phyloP scores from a whole-genome alignment of 2,329 filamentous ascomycete species.

The Sclerotinia subarctica region DNA sequence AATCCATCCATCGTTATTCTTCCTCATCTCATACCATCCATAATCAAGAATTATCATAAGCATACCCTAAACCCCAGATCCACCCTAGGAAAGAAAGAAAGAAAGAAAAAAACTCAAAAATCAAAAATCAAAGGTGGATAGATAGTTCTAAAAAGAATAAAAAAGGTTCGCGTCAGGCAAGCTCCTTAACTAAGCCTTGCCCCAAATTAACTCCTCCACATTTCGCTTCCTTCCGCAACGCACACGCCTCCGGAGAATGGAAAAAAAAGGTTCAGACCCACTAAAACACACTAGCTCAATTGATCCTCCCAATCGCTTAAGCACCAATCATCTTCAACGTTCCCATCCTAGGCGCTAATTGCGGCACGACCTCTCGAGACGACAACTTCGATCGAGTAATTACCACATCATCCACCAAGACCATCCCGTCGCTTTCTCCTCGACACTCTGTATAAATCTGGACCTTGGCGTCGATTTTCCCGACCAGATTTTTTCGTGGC shows the following conservation, averaged over 20 bases:
- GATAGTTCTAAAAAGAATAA: background rate
- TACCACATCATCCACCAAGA: slow-evolving; percentile 11
- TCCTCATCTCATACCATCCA: background rate
- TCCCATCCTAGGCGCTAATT: background rate
- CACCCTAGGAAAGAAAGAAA: background rate
- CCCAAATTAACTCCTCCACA: background rate
- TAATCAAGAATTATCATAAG: background rate
- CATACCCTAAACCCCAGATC: background rate
- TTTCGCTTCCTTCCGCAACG: background rate
- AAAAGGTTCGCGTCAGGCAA: background rate
- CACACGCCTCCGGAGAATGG: too few species aligned
- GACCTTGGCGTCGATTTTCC: background rate
- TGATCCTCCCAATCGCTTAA: background rate
- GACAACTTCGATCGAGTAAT: slow-evolving; percentile 1
- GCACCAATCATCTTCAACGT: background rate
- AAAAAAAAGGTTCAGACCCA: background rate
- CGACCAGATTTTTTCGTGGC: background rate
- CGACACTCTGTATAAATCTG: slow-evolving; percentile 15
- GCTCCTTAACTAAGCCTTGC: background rate
- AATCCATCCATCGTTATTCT: background rate
- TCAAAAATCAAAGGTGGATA: too few species aligned
- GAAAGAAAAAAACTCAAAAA: background rate
- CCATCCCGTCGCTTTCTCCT: slow-evolving; percentile 8
- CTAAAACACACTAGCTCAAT: too few species aligned
- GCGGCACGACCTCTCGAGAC: background rate